Evolutionary conservation across 768 basidiomycete genomes (phyloP).

Genomic region (Cyathus striatus): DNA sequence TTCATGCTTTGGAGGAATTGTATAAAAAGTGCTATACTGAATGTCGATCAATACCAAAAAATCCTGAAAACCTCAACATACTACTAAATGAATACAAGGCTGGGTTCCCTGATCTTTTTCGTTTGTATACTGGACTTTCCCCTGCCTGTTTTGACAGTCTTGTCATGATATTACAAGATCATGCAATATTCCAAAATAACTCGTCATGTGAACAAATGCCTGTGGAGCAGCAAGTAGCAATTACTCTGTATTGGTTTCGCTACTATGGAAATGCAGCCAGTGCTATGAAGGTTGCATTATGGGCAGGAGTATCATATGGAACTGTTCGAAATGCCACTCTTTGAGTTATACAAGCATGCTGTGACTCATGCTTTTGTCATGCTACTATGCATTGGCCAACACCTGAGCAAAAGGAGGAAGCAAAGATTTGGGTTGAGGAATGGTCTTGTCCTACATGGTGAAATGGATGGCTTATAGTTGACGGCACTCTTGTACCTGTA

Average conservation of each 20-base stretch:
- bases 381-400: constrained; percentile 22
- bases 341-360: constrained; percentile 21
- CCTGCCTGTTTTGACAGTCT: constrained; percentile 18
- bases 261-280: constrained; percentile 30
- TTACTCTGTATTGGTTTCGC: constrained; percentile 31
- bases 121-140: constrained; percentile 14
- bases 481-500: constrained; percentile 32
- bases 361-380: constrained; percentile 12
- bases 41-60: background rate
- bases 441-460: constrained; percentile 28
- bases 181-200: constrained; percentile 20
- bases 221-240: constrained; percentile 25
- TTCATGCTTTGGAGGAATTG: background rate
- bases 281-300: constrained; percentile 22
- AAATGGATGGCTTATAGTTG: constrained; percentile 28
- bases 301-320: constrained; percentile 29
- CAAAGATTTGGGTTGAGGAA: constrained; percentile 30
- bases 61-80: background rate
- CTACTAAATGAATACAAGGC: background rate
- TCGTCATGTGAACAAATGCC: constrained; percentile 20
- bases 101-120: constrained; percentile 7
- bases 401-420: constrained; percentile 22
- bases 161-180: constrained; percentile 8
- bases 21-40: background rate
- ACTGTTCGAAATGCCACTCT: constrained; percentile 18